Evolutionary conservation across 805 yeast genomes (phyloP).

Genomic region (Sugiyamaella valdiviana): DNA sequence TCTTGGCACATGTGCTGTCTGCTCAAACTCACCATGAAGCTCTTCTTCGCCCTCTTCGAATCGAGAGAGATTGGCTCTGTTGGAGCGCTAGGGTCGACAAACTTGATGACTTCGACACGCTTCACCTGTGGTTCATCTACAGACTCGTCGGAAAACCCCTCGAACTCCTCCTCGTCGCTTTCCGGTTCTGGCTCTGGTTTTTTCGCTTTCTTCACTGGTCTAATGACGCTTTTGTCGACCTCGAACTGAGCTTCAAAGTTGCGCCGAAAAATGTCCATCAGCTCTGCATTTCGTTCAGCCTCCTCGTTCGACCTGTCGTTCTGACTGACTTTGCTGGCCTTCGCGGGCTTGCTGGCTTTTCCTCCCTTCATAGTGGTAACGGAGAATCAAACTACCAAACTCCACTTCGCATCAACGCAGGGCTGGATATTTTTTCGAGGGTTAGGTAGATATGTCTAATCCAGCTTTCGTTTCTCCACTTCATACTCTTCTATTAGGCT

Average conservation of each 20-base stretch:
- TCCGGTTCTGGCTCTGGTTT: background rate
- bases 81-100: background rate
- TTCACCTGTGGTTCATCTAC: too few species aligned
- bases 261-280: background rate
- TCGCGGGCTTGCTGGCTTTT: background rate
- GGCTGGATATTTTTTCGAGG: background rate
- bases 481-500: too few species aligned
- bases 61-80: background rate
- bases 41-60: constrained; percentile 2
- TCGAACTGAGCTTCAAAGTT: background rate
- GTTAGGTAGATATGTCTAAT: background rate
- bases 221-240: background rate
- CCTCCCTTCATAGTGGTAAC: background rate
- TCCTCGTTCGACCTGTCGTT: too few species aligned
- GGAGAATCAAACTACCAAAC: too few species aligned
- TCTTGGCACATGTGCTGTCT: too few species aligned
- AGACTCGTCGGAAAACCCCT: background rate
- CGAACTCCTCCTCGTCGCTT: background rate
- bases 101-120: background rate
- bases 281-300: background rate
- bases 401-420: background rate
- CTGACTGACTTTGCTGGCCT: background rate
- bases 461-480: too few species aligned
- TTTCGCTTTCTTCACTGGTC: background rate
- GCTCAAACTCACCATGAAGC: constrained; percentile 19